Percentiles rank a stretch among this genome's conserved stretches.
Evolutionary conservation across 2,329 filamentous ascomycete species (phyloP).

Genomic region (Colletotrichum sp.): DNA sequence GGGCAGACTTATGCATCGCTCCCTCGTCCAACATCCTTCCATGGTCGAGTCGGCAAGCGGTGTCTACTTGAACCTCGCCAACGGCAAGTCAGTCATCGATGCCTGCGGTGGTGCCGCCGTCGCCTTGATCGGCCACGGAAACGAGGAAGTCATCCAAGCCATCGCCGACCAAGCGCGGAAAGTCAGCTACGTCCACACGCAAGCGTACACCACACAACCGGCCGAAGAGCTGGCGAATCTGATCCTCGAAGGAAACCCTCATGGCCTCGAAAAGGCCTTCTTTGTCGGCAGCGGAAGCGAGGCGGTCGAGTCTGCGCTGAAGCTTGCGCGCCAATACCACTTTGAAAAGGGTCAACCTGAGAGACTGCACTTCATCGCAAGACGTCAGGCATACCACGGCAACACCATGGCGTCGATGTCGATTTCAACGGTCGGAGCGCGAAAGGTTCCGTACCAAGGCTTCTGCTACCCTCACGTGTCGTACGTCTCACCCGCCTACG

Average conservation of each 20-base stretch:
- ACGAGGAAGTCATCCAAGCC: slow-evolving; percentile 31
- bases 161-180: slow-evolving; percentile 31
- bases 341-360: slow-evolving; percentile 41
- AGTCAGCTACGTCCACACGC: slow-evolving; percentile 33
- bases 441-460: slow-evolving; percentile 31
- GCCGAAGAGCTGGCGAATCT: slow-evolving; percentile 33
- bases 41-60: slow-evolving; percentile 49
- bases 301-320: slow-evolving; percentile 52
- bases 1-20: slow-evolving; percentile 37
- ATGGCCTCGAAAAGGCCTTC: slow-evolving; percentile 21
- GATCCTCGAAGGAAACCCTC: slow-evolving; percentile 21
- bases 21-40: slow-evolving; percentile 30
- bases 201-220: slow-evolving; percentile 47
- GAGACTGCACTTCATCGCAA: slow-evolving; percentile 46
- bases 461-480: slow-evolving; percentile 29
- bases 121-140: slow-evolving; percentile 34
- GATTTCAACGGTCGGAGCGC: slow-evolving; percentile 34
- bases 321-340: slow-evolving; percentile 54
- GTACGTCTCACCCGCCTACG: slow-evolving; percentile 48
- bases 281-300: slow-evolving; percentile 29
- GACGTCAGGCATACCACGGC: slow-evolving; percentile 54
- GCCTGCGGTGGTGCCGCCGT: slow-evolving; percentile 41
- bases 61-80: slow-evolving; percentile 36
- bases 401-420: slow-evolving; percentile 53
- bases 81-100: slow-evolving; percentile 38